Conservation (phyloP, 2,329 filamentous ascomycete genomes). For the Cercospora beticola region DNA sequence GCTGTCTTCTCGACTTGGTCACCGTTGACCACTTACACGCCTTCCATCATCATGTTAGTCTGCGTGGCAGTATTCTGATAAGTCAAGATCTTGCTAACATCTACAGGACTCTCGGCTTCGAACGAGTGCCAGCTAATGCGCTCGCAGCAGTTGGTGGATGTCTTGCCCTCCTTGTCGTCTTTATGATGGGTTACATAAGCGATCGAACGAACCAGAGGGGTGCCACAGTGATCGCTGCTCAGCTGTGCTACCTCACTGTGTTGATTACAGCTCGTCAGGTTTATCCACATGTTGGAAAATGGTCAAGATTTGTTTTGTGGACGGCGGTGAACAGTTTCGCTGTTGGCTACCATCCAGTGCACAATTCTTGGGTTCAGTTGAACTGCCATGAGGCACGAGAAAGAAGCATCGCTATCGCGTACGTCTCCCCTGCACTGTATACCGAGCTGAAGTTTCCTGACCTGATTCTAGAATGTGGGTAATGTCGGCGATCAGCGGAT, state of each 20-base stretch:
- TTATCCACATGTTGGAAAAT: conserved; percentile 49
- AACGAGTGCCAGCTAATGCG: conserved; percentile 49
- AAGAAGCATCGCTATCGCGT: conserved; percentile 51
- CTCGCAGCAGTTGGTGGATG: conserved; percentile 46
- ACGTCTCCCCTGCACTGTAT: background rate
- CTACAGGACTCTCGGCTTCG: conserved; percentile 42
- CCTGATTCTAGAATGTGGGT: background rate
- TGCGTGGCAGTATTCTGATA: background rate
- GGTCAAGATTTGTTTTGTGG: conserved; percentile 54
- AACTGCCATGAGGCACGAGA: conserved; percentile 52
- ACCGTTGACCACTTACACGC: conserved; percentile 54
- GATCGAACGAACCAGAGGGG: conserved; percentile 50
- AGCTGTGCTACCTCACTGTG: conserved; percentile 48
- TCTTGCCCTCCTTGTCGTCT: conserved; percentile 50
- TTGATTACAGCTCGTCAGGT: conserved; percentile 45
- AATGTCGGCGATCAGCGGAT: conserved; percentile 35
- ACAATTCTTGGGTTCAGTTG: conserved; percentile 49
- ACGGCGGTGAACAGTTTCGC: conserved; percentile 53
- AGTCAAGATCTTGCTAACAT: background rate
- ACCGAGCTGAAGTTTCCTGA: background rate
- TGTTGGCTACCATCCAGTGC: conserved; percentile 55
- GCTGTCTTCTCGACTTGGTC: conserved; percentile 56
- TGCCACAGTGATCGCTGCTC: conserved; percentile 46
- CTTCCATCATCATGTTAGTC: conserved; percentile 39
- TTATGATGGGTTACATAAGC: conserved; percentile 52